Evolutionary conservation across 345 rosid species (phyloP), one percentile per base, ranked within the genome.

Genomic region (Eucalyptus pauciflora): DNA sequence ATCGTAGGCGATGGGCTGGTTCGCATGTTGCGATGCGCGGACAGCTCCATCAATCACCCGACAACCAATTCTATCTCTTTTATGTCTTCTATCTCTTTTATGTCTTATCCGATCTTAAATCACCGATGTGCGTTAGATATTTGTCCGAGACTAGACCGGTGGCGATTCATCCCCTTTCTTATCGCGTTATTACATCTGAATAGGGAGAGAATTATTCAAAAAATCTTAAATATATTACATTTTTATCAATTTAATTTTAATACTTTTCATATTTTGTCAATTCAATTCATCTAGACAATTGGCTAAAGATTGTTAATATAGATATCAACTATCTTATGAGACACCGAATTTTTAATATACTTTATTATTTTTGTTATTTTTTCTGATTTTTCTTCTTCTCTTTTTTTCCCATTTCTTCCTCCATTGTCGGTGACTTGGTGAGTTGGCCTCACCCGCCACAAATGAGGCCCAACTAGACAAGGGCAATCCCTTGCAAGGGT

Each of bases 371-470:
- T 22, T 54, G 0, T 52, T 18, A 56, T 20, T 22, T 56, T 54
- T 24, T 56, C 6, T 56, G 1, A 10, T 9, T 56, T 56, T 56
- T 56, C 13, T 56, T 56, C 29, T 10, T 24, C 5, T 56, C 0
- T 24, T 22, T 56, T 22, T 14, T 56, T 9, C 1, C 0, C 1
- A 3, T 24, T 56, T 56, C 29, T 24, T 56, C 29, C 62, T 56
- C 5, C 25, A 7, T 52, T 52, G 58, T 18, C 4, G 2, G 0
- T 52, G 56, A 52, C 56, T 18, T 52, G 3, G 0, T 4, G 0
- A 4, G 25, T 52, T 52, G 58, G 25, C 25, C 24, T 52, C 2
- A 0, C 58, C 2, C 0, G 2, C 58, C 58, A 52, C 25, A 8
- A 52, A 20, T 7, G 25, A 52, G 10, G 58, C 58, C 58, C 58